A percentile compares a stretch with the other conserved stretches of the same genome.
phyloP scores from a whole-genome alignment of 768 basidiomycete genomes.

The Tricholoma bakamatsutake region DNA sequence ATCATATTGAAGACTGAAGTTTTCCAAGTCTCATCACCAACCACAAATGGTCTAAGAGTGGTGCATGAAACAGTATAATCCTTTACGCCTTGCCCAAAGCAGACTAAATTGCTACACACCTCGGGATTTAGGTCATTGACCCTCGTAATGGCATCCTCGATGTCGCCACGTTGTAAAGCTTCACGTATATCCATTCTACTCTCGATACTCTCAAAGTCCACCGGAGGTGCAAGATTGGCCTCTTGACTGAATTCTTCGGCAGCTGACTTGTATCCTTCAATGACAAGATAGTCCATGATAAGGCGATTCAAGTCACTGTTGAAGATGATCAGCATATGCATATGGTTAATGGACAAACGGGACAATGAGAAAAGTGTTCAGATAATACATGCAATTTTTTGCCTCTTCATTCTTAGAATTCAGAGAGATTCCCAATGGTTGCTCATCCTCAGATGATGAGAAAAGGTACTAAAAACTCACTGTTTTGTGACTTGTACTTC shows the following conservation, averaged over 20 bases:
- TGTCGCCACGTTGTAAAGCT: slow-evolving; percentile 89
- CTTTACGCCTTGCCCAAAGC: slow-evolving; percentile 30
- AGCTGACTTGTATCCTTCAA: slow-evolving; percentile 95
- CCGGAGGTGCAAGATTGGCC: slow-evolving; percentile 66
- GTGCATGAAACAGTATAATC: slow-evolving; percentile 98
- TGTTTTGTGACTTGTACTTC: slow-evolving; percentile 81
- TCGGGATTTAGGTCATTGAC: slow-evolving; percentile 96
- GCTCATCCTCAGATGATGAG: slow-evolving; percentile 48
- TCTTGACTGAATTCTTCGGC: slow-evolving; percentile 94
- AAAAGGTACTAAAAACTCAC: slow-evolving; percentile 51
- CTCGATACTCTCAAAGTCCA: slow-evolving; percentile 90
- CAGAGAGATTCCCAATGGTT: slow-evolving; percentile 99
- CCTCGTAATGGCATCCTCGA: slow-evolving; percentile 91
- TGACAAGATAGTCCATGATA: slow-evolving; percentile 96
- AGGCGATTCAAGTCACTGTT: slow-evolving; percentile 88
- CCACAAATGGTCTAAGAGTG: slow-evolving; percentile 81
- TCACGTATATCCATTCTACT: slow-evolving; percentile 93
- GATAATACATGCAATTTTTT: slow-evolving; percentile 84
- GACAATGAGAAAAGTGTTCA: slow-evolving; percentile 41
- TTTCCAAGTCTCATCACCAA: slow-evolving; percentile 83
- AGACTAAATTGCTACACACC: slow-evolving; percentile 48
- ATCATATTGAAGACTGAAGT: slow-evolving; percentile 99
- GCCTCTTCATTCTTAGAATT: slow-evolving; percentile 57
- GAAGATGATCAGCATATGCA: slow-evolving; percentile 18
- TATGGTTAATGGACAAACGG: slow-evolving; percentile 6